Evolutionary conservation across 257 asterid genomes (phyloP).

Genomic region (Salvia hispanica): DNA sequence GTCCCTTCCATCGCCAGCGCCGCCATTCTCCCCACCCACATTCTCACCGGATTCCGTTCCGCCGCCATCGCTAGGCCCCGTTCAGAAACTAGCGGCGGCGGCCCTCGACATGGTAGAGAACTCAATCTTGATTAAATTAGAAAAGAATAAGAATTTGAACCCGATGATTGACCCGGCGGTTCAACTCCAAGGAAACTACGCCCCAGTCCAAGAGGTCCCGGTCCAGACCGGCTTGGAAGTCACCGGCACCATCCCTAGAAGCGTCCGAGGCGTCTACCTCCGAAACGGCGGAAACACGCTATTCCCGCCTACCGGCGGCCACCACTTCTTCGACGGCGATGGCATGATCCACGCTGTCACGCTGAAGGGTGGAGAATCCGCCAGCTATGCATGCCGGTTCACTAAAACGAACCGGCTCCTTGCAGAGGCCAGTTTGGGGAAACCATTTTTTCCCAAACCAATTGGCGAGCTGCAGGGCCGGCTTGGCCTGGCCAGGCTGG

Average conservation of each 20-base stretch:
- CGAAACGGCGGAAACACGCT: constrained; percentile 65
- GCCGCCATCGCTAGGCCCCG: constrained; percentile 34
- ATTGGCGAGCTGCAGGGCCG: constrained; percentile 69
- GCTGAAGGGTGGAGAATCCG: constrained; percentile 33
- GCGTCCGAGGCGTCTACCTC: constrained; percentile 49
- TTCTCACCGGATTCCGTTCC: constrained; percentile 7
- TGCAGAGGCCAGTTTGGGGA: constrained; percentile 48
- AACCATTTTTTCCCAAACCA: constrained; percentile 55
- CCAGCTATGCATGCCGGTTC: constrained; percentile 60
- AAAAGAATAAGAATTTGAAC: constrained; percentile 43
- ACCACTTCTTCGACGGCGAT: constrained; percentile 73
- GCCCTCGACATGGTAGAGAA: constrained; percentile 50
- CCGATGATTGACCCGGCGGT: constrained; percentile 54
- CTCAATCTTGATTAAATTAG: constrained; percentile 33
- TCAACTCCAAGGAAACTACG: constrained; percentile 62
- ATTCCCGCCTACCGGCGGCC: constrained; percentile 50
- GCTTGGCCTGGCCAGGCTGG: constrained; percentile 61
- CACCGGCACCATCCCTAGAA: constrained; percentile 47
- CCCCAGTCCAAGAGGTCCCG: constrained; percentile 63
- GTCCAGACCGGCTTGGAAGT: constrained; percentile 56
- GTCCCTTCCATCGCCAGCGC: constrained; percentile 21
- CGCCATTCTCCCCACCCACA: neutral
- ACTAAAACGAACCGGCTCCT: constrained; percentile 50
- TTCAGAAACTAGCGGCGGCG: constrained; percentile 49
- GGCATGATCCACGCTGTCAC: constrained; percentile 70